These are phyloP conservation scores for Pichia scutulata DNA, from an alignment of 805 yeast genomes.

Conservation along the genomic window DNA sequence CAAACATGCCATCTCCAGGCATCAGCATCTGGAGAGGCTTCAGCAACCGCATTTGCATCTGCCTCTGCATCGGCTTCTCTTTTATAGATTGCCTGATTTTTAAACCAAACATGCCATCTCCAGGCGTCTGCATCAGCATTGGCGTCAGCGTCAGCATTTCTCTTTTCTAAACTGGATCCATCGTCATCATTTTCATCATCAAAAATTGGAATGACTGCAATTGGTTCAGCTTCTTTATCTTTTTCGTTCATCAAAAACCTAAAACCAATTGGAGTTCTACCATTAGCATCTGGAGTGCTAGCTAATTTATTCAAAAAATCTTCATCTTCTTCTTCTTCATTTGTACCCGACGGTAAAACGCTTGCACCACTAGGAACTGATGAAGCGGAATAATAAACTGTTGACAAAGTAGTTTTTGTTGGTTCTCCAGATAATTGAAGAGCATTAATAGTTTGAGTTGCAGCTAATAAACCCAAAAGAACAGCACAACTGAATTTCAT, in stretches of 20 bases:
- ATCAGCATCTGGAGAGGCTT: background rate
- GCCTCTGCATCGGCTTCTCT: background rate
- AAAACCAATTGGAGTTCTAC: background rate
- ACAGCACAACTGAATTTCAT: background rate
- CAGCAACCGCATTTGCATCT: background rate
- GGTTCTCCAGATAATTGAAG: background rate
- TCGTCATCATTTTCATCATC: background rate
- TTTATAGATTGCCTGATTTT: background rate
- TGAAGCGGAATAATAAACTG: background rate
- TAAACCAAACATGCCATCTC: background rate
- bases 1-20: background rate
- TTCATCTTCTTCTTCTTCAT: background rate
- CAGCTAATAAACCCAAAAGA: background rate
- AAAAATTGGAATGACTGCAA: background rate
- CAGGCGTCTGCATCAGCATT: background rate
- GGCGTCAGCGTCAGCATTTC: background rate
- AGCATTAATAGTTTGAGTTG: background rate
- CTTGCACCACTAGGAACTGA: background rate
- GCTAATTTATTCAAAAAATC: background rate
- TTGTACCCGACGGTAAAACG: background rate
- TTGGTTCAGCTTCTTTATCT: background rate
- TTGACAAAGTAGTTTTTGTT: background rate
- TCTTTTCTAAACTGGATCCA: background rate
- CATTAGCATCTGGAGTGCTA: background rate
- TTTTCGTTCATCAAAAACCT: background rate